These are phyloP conservation scores for Micractinium sp. DNA, from an alignment of 139 green algal genomes.

Conservation along the genomic window DNA sequence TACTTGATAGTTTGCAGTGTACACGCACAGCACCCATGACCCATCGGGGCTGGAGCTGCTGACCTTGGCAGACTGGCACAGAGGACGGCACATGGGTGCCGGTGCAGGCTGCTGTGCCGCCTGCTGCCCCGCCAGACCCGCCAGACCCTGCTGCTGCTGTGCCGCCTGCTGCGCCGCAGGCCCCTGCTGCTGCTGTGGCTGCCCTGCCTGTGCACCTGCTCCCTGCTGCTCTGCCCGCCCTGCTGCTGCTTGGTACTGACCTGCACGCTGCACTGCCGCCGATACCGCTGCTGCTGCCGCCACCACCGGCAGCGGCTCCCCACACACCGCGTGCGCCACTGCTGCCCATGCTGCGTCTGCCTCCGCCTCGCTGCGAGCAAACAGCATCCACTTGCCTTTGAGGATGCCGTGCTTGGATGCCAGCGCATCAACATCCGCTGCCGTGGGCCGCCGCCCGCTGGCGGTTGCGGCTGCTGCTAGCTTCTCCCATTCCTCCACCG, in stretches of 20 bases:
- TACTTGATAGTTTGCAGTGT: constrained; percentile 39
- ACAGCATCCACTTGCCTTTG: constrained; percentile 48
- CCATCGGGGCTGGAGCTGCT: constrained; percentile 20
- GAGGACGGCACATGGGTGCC: too few relatives aligned
- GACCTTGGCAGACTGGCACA: constrained; percentile 39
- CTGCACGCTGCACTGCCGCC: background rate
- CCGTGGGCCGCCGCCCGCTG: background rate
- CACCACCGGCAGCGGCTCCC: background rate
- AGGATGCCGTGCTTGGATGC: constrained; percentile 32
- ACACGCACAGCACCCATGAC: constrained; percentile 35
- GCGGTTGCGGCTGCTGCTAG: background rate
- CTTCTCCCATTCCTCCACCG: constrained; percentile 41
- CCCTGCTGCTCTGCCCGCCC: background rate
- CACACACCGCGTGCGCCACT: constrained; percentile 10
- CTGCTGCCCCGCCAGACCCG: background rate
- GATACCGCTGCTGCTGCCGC: background rate
- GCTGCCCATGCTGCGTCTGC: constrained; percentile 35
- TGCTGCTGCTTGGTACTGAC: background rate
- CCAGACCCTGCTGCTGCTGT: background rate
- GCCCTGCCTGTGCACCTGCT: background rate
- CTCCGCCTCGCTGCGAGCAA: constrained; percentile 30
- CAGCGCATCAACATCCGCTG: constrained; percentile 33
- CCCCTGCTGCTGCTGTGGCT: background rate
- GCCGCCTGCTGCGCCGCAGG: background rate
- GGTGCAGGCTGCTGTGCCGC: background rate